Evolutionary conservation across 495 filamentous ascomycete species (phyloP), one percentile per base, ranked within the genome.

Genomic region (Diplogelasinospora grovesii): DNA sequence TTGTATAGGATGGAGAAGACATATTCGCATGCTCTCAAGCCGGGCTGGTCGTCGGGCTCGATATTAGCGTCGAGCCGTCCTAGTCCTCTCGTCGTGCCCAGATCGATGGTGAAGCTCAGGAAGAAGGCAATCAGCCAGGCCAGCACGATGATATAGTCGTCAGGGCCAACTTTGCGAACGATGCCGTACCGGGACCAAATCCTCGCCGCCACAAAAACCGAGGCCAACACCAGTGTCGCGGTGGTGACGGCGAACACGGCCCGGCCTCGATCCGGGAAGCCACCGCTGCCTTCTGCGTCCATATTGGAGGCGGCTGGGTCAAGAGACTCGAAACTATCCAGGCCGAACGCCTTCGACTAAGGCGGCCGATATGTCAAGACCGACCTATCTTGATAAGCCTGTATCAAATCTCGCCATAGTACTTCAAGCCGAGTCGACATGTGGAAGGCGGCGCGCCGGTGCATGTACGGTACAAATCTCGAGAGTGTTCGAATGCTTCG

Each of bases 1-100:
- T 95, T 93, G 86, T 93, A 93, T 34, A 93, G 66, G 11, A 89
- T 75, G n/a, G 81, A 84, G 50, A 89, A 89, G 36, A 73, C 77
- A 75, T 90, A 93, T 67, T 85, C 79, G 22, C 77, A 75, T 49
- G 73, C 80, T 46, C 77, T 78, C 41, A 90, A 64, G 2, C 60
- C 52, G 8, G 57, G 29, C 43, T 68, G 52, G 36, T 77, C 59
- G 5, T 63, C 49, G 11, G 48, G 35, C 2, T 62, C 62, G 36
- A 94, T 78, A 46, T 88, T 62, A 20, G 19, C 45, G 49, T 87
- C 79, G 47, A 90, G 86, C n/a, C 82, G 73, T 14, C 85, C 89
- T 20, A 95, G 72, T 16, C 88, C 88, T 42, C 77, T 72, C 2
- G 63, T 59, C 2, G 78, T 80, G 10, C 82, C 85, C 39, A 80